phyloP scores from a whole-genome alignment of 163 green algal species.

The Scenedesmus sp. region DNA sequence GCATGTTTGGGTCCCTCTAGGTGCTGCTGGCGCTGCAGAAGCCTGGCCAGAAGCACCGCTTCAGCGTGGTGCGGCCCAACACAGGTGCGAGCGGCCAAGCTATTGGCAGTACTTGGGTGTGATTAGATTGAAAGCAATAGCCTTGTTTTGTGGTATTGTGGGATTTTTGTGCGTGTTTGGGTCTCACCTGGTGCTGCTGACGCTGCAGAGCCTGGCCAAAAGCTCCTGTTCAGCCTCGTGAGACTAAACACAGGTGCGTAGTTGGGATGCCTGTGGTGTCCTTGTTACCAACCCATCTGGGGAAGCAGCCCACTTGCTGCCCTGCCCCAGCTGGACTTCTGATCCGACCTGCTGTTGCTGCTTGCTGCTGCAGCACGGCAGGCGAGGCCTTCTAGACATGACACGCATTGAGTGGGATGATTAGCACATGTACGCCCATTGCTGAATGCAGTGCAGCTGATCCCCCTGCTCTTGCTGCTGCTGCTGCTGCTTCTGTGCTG shows the following conservation, averaged over 20 bases:
- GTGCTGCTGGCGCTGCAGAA: not conserved
- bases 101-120: too few relatives aligned
- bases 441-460: not conserved
- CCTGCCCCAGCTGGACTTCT: too few relatives aligned
- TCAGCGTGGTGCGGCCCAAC: not conserved
- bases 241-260: slow-evolving; percentile 84
- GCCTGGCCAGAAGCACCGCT: not conserved
- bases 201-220: slow-evolving; percentile 71
- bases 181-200: slow-evolving; percentile 76
- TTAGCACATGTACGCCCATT: too few relatives aligned
- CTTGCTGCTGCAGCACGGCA: too few relatives aligned
- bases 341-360: too few relatives aligned
- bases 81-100: not conserved
- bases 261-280: too few relatives aligned
- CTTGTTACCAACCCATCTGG: too few relatives aligned
- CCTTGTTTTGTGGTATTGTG: too few relatives aligned
- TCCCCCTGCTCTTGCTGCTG: not conserved
- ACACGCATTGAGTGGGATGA: not conserved
- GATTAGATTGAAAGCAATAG: too few relatives aligned
- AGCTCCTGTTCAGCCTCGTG: slow-evolving; percentile 43
- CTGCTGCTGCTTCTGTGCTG: not conserved
- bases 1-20: not conserved
- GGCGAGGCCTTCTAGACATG: too few relatives aligned
- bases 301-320: too few relatives aligned
- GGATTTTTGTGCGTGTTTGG: slow-evolving; percentile 61